Conservation (phyloP, 805 yeast species). For the Candida sphagnicola region DNA sequence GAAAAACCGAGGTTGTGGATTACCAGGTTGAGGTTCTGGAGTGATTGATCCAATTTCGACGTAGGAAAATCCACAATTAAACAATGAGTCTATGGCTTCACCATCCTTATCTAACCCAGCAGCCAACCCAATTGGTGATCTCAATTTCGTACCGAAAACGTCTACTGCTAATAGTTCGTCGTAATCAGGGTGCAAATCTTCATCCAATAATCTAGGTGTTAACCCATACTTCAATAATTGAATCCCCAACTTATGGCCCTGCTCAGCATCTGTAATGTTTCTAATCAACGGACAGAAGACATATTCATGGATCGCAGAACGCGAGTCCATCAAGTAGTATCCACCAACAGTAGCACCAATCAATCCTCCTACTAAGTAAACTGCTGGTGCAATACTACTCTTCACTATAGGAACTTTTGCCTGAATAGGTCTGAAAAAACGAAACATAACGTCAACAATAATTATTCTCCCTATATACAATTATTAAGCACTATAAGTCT, state of each 20-base stretch:
- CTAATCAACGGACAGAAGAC: slow-evolving; percentile 75
- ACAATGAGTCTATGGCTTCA: slow-evolving; percentile 80
- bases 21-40: slow-evolving; percentile 91
- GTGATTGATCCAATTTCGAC: slow-evolving; percentile 94
- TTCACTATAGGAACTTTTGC: slow-evolving; percentile 6
- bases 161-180: slow-evolving; percentile 47
- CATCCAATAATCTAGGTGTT: slow-evolving; percentile 56
- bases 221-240: slow-evolving; percentile 64
- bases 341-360: slow-evolving; percentile 37
- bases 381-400: slow-evolving; percentile 14
- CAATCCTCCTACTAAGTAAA: slow-evolving; percentile 12
- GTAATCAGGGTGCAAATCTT: slow-evolving; percentile 39
- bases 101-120: slow-evolving; percentile 96
- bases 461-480: too few species aligned
- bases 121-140: slow-evolving; percentile 86
- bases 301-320: slow-evolving; percentile 81
- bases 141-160: slow-evolving; percentile 63
- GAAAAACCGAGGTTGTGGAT: slow-evolving; percentile 90
- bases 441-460: not conserved
- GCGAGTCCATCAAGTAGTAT: slow-evolving; percentile 64
- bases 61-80: slow-evolving; percentile 77
- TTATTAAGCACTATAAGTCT: too few species aligned
- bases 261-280: slow-evolving; percentile 71
- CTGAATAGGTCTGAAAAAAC: not conserved
- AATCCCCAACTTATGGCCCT: slow-evolving; percentile 77